These are phyloP conservation scores for Boletus sp. DNA, from an alignment of 768 basidiomycete genomes.

Conservation along the genomic window DNA sequence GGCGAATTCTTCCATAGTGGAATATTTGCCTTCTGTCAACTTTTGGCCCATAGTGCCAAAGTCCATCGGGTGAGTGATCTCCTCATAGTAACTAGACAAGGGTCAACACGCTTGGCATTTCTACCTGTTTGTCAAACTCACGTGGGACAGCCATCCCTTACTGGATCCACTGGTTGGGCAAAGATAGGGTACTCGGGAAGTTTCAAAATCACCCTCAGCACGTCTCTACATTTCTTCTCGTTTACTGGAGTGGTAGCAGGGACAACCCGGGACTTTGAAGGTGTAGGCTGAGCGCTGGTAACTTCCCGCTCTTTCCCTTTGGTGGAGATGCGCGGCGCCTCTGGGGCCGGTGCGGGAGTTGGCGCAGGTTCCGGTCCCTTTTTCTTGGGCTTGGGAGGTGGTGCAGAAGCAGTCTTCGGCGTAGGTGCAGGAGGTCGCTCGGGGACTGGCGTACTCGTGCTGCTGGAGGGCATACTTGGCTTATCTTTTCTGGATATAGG, in stretches of 20 bases:
- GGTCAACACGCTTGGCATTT: background rate
- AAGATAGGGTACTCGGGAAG: conserved; percentile 73
- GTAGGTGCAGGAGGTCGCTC: conserved; percentile 27
- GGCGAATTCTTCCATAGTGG: conserved; percentile 77
- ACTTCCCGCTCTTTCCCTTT: conserved; percentile 79
- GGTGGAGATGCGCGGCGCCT: conserved; percentile 40
- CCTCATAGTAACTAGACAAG: conserved; percentile 74
- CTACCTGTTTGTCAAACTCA: conserved; percentile 39
- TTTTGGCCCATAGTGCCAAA: conserved; percentile 76
- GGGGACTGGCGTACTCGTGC: conserved; percentile 41
- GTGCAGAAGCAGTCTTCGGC: conserved; percentile 24
- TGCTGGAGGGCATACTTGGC: conserved; percentile 31
- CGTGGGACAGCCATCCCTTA: conserved; percentile 86
- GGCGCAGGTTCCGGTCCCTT: conserved; percentile 33
- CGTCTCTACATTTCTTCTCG: conserved; percentile 78
- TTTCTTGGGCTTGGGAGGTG: conserved; percentile 41
- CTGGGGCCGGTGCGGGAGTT: conserved; percentile 14
- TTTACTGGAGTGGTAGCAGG: conserved; percentile 54
- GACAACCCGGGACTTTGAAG: conserved; percentile 39
- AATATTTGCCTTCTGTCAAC: conserved; percentile 63
- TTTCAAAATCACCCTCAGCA: conserved; percentile 57
- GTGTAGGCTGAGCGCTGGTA: conserved; percentile 30
- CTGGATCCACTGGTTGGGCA: conserved; percentile 77
- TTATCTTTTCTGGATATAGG: conserved; percentile 55
- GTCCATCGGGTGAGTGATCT: conserved; percentile 93